Conservation (phyloP, 306 rosid genomes). For the Sechiopsis laciniata region DNA sequence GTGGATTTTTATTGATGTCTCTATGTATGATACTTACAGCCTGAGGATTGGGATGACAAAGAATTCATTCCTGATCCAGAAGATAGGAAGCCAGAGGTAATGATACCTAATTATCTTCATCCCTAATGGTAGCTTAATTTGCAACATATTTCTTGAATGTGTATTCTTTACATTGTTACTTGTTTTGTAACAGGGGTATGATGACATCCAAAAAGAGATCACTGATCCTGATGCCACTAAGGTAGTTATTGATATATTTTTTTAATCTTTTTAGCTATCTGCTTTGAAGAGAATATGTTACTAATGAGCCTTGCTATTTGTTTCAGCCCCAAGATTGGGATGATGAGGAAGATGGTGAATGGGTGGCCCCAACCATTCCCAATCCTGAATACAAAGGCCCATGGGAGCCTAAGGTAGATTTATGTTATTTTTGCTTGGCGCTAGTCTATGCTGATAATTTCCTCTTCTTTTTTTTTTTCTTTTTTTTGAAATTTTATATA, state of each 20-base stretch:
- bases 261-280: not conserved
- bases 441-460: not conserved
- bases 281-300: not conserved
- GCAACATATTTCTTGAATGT: not conserved
- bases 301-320: conserved; percentile 27
- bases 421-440: too few relatives aligned
- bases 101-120: not conserved
- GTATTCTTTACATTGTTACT: conserved; percentile 9
- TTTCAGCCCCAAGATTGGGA: conserved; percentile 98
- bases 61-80: conserved; percentile 94
- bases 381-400: conserved; percentile 98
- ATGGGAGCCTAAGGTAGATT: conserved; percentile 86
- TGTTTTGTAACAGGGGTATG: conserved; percentile 59
- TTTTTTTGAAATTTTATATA: not conserved
- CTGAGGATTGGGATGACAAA: conserved; percentile 99
- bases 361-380: conserved; percentile 93
- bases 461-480: not conserved
- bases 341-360: conserved; percentile 99
- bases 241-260: conserved; percentile 34
- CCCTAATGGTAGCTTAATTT: not conserved
- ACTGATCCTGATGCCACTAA: conserved; percentile 86
- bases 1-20: conserved; percentile 23
- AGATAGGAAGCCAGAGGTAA: conserved; percentile 95
- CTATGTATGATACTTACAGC: conserved; percentile 43
- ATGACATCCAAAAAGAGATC: conserved; percentile 80